Base-by-base conservation (phyloP, 169 alveolate genomes). In the Besnoitia besnoiti region DNA sequence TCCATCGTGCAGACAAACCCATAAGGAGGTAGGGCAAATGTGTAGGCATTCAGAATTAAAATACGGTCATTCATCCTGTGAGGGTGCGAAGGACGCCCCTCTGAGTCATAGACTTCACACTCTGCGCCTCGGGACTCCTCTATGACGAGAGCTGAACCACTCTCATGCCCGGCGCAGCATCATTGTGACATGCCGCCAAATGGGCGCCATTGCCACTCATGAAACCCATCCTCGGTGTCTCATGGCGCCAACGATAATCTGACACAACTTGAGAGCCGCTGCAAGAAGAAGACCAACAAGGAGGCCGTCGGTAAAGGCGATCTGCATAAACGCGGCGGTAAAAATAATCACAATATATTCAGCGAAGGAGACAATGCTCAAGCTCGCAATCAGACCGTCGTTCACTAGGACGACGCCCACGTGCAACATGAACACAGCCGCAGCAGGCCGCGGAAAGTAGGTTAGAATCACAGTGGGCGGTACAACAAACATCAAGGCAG, bases 321-420 rank as follows among this genome's bases (percentile, higher is more conserved):
- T 35, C 59, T 77, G 87, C 87, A 77, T 77, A 59, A 24, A 37
- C 14, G 59, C 87, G 37, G 87, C 87, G 33, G 87, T 77, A 8
- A 77, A 5, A 37, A 39, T 4, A 12, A 77, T 44, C 47, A 42
- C 59, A 16, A 77, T 35, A 42, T 77, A 77, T 39, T 77, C 87
- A 16, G 87, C 61, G 16, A 77, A 77, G 87, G 87, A 30, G 37
- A 77, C 50, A 14, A 77, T 39, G 37, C 37, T 40, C 27, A 0
- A 12, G 47, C 87, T 77, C 61, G 87, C 87, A 27, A 77, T 77
- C 62, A 77, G 59, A 5, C 87, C 87, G 62, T 77, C 87, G 87
- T 77, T 77, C 24, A 77, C 87, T 37, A 77, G 59, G 16, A 77
- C 87, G 14, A 77, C 87, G 62, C 87, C 87, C 0, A 77, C 87